A percentile compares a stretch with the other conserved stretches of the same genome.
These are phyloP conservation scores for Fagopyrum homotropicum DNA, from an alignment of 148 eudicot species.

Conservation along the genomic window DNA sequence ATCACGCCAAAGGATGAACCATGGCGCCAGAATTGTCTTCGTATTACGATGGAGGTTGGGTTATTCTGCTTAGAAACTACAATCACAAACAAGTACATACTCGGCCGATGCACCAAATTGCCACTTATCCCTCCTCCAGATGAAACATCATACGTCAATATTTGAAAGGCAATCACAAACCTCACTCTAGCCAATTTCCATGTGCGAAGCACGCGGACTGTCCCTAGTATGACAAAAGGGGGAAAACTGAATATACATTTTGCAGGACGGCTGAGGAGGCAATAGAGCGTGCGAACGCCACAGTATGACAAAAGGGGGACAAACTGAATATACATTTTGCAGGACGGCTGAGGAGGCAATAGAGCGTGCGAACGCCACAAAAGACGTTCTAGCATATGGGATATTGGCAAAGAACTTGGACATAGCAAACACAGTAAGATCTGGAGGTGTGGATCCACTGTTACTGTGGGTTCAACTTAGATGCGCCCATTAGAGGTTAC, in stretches of 20 bases:
- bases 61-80: no score
- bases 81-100: no score
- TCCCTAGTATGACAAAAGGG: no score
- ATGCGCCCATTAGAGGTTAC: conserved; percentile 68
- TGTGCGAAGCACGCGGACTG: no score
- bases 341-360: conserved; percentile 64
- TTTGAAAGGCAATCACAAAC: no score
- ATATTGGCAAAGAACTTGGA: conserved; percentile 60
- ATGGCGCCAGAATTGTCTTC: no score
- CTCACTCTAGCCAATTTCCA: no score
- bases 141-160: no score
- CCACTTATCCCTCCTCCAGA: no score
- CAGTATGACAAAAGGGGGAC: background rate
- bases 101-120: no score
- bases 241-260: background rate
- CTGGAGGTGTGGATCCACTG: conserved; percentile 77
- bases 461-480: conserved; percentile 52
- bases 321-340: background rate
- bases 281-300: conserved; percentile 54
- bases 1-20: no score
- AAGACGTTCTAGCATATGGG: conserved; percentile 71
- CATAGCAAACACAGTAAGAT: conserved; percentile 59
- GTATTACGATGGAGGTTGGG: no score
- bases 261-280: conserved; percentile 55
- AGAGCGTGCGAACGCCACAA: conserved; percentile 48